Percentiles rank a stretch among this genome's conserved stretches.
phyloP scores from a whole-genome alignment of 768 basidiomycete genomes.

The Scleroderma citrinum region DNA sequence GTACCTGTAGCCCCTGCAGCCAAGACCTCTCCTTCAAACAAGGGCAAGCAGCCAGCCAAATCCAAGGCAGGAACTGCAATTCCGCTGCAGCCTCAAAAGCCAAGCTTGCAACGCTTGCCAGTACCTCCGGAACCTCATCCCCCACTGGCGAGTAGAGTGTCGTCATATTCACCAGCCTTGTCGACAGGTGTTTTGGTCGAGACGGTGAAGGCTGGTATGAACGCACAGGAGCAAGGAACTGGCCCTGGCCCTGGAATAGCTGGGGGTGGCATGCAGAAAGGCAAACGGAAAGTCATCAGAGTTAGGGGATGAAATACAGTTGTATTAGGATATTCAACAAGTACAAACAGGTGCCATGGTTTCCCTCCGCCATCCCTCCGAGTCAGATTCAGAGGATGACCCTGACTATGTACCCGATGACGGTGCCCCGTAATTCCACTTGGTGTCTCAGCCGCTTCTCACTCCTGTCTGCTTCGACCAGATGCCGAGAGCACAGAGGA shows the following conservation, averaged over 20 bases:
- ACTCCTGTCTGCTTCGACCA: conserved; percentile 1
- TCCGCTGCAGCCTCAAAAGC: conserved; percentile 19
- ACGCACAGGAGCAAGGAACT: conserved; percentile 48
- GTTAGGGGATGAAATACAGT: conserved; percentile 49
- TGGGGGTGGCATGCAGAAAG: conserved; percentile 45
- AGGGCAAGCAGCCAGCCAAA: conserved; percentile 51
- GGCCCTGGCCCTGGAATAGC: conserved; percentile 25
- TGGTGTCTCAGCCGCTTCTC: not conserved
- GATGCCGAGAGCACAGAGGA: conserved; percentile 37
- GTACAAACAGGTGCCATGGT: not conserved
- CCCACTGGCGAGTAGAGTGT: conserved; percentile 65
- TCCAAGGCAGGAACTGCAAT: conserved; percentile 36
- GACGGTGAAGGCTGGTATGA: conserved; percentile 83
- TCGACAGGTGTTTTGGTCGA: conserved; percentile 76
- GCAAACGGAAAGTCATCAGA: conserved; percentile 75
- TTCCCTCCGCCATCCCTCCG: conserved; percentile 11
- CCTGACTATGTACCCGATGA: conserved; percentile 59
- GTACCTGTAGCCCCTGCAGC: conserved; percentile 25
- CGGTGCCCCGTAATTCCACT: conserved; percentile 17
- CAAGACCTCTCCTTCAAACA: conserved; percentile 27
- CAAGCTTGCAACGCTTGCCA: conserved; percentile 48
- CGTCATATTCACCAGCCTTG: conserved; percentile 74
- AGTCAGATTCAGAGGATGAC: conserved; percentile 61
- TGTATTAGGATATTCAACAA: conserved; percentile 11
- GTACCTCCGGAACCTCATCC: conserved; percentile 75